Evolutionary conservation across 2,329 filamentous ascomycete species (phyloP).

Genomic region (Aspergillus nomiae): DNA sequence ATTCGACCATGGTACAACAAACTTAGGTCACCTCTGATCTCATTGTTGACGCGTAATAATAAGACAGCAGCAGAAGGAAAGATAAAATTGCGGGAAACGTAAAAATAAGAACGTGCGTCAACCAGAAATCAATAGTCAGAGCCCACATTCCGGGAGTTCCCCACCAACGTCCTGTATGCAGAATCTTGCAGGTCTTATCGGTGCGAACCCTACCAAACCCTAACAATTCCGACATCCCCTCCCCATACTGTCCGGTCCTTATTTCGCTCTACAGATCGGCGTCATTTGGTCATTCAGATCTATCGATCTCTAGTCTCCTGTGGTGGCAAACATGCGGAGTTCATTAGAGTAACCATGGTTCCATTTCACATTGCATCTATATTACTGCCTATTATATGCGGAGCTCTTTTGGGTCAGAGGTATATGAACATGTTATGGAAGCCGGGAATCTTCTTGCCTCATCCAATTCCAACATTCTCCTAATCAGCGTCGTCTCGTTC

Average conservation of each 20-base stretch:
- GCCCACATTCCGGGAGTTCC: neutral
- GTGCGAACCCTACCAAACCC: neutral
- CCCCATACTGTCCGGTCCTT: neutral
- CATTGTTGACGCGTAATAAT: neutral
- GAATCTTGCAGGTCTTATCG: neutral
- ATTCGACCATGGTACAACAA: neutral
- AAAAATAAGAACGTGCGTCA: constrained; percentile 1
- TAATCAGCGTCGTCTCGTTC: neutral
- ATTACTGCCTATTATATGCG: neutral
- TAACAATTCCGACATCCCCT: constrained; percentile 7
- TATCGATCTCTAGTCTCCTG: constrained; percentile 12
- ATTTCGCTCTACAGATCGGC: constrained; percentile 8
- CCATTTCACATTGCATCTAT: neutral
- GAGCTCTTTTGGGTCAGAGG: neutral
- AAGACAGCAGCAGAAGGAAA: constrained; percentile 3
- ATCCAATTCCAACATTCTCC: neutral
- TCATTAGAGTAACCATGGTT: neutral
- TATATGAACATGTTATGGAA: neutral
- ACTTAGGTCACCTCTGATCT: neutral
- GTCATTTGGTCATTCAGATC: constrained; percentile 7
- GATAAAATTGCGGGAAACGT: neutral
- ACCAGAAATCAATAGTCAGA: constrained; percentile 5
- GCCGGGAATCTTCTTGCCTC: neutral
- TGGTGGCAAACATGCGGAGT: constrained; percentile 15
- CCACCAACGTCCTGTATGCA: constrained; percentile 1